Base-by-base conservation (phyloP, 78 protist genomes). In the Salpingoeca rosetta region DNA sequence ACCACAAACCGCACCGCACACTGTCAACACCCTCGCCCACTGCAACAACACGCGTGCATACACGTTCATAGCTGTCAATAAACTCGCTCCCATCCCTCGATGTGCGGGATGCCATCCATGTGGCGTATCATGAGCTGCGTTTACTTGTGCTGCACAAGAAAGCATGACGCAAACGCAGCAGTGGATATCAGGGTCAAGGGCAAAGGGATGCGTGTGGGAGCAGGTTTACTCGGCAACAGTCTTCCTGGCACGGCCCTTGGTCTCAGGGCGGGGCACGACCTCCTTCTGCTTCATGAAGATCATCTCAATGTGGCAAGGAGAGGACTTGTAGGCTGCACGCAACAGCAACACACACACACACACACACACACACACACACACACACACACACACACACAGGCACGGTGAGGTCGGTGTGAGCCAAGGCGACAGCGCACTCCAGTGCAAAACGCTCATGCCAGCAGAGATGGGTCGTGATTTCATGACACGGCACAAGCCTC, bases 251-350 rank as follows among this genome's bases (percentile, higher is more conserved):
- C 65, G 65, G 65, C 65, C 65, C 31, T 7, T 51, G 31, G 65
- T 22, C 43, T 76, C 90, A 45, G 94, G 86, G 76, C 75, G 57
- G 87, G 92, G 89, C 37, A 94, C 93, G 73, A 73, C 44, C 44
- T 81, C 87, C 72, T 73, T 90, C 51, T 56, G 39, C 89, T 90
- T 92, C 44, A 87, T 36, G 43, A 89, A 79, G 88, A 92, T 83
- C 72, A 97, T 43, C 91, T 97, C 97, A 56, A 96, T 73, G 85
- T 95, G 94, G 92, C 96, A 97, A 78, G 98, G 99, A 74, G 82
- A 37, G 86, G 91, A 83, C 96, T 90, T 85, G 96, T 88, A 95
- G 82, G 98, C 90, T 79, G 56, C 43, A 39, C 43, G 28, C 1
- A 27, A 39, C 80, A n/a, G n/a, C n/a, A n/a, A n/a, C n/a, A n/a